A percentile compares a stretch with the other conserved stretches of the same genome.
Evolutionary conservation across 2,329 filamentous ascomycete genomes (phyloP).

Genomic region (Epichloe sylvatica): DNA sequence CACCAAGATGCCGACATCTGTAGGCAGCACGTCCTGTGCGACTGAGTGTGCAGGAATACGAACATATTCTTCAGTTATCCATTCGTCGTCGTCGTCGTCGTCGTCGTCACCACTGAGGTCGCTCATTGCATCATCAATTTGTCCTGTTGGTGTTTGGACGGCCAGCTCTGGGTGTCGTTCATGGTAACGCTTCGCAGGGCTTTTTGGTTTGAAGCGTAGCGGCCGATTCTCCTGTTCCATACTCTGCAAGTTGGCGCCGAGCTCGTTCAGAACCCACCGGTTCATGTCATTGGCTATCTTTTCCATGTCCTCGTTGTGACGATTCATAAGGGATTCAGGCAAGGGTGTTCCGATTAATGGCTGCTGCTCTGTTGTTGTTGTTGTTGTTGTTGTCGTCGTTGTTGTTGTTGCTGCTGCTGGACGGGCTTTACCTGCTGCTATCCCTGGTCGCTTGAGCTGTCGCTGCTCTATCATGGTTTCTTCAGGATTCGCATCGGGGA

Average conservation of each 20-base stretch:
- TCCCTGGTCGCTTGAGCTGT: slow-evolving; percentile 21
- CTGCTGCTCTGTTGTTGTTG: slow-evolving; percentile 5
- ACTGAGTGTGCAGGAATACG: slow-evolving; percentile 42
- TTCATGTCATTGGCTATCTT: slow-evolving; percentile 42
- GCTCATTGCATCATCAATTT: slow-evolving; percentile 21
- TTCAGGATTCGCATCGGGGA: slow-evolving; percentile 1
- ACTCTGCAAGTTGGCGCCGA: slow-evolving; percentile 36
- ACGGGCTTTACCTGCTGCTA: slow-evolving; percentile 12
- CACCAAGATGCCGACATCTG: slow-evolving; percentile 41
- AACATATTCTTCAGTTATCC: slow-evolving; percentile 51
- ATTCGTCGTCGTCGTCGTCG: slow-evolving; percentile 39
- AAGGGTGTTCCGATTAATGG: slow-evolving; percentile 15
- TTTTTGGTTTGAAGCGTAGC: slow-evolving; percentile 41
- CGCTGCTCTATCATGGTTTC: slow-evolving; percentile 9
- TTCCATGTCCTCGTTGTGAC: slow-evolving; percentile 31
- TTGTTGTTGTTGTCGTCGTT: no score
- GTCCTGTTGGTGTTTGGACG: neutral
- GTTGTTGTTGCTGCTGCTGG: slow-evolving; percentile 7
- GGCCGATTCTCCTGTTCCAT: slow-evolving; percentile 28
- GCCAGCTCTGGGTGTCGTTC: slow-evolving; percentile 37
- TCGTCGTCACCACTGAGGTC: slow-evolving; percentile 33
- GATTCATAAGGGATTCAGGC: slow-evolving; percentile 19
- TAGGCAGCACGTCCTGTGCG: slow-evolving; percentile 30
- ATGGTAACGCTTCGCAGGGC: slow-evolving; percentile 38
- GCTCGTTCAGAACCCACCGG: slow-evolving; percentile 43